These are phyloP conservation scores for Leccinum pachyderme DNA, from an alignment of 1,284 basidiomycete species.

Conservation along the genomic window DNA sequence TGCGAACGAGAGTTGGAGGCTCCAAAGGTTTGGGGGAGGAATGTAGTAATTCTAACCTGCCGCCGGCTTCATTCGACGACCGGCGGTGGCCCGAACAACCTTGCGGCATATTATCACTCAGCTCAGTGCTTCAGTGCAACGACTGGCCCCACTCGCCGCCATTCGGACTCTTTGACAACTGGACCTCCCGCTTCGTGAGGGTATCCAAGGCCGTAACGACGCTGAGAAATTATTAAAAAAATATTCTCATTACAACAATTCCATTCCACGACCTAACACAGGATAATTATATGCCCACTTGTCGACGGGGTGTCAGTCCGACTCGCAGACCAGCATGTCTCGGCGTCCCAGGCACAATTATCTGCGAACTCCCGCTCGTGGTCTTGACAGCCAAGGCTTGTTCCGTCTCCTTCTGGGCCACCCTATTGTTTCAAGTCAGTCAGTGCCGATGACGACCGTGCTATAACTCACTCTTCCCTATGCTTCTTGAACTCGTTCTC, in stretches of 20 bases:
- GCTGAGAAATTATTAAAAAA: conserved; percentile 8
- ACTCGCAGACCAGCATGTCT: conserved; percentile 67
- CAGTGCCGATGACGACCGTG: background rate
- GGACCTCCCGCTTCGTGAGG: background rate
- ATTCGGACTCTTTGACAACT: background rate
- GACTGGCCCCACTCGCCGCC: background rate
- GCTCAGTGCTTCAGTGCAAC: background rate
- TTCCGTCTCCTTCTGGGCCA: conserved; percentile 63
- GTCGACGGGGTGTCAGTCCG: conserved; percentile 61
- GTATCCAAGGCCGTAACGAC: conserved; percentile 12
- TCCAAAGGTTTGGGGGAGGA: conserved; percentile 47
- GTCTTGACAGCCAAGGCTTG: conserved; percentile 62
- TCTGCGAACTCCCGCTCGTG: conserved; percentile 57
- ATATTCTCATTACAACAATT: conserved; percentile 1
- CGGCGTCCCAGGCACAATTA: conserved; percentile 80
- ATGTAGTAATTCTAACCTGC: conserved; percentile 10
- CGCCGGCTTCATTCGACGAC: conserved; percentile 12
- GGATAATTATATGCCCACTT: conserved; percentile 43
- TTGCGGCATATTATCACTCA: conserved; percentile 18
- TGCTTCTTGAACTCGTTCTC: conserved; percentile 88
- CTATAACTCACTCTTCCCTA: conserved; percentile 72
- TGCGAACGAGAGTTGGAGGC: conserved; percentile 38
- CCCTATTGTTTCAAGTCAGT: conserved; percentile 39
- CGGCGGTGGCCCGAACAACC: conserved; percentile 15
- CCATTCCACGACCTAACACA: background rate